Evolutionary conservation across 2,329 filamentous ascomycete species (phyloP), one percentile per base, ranked within the genome.

Genomic region (Colletotrichum sp.): DNA sequence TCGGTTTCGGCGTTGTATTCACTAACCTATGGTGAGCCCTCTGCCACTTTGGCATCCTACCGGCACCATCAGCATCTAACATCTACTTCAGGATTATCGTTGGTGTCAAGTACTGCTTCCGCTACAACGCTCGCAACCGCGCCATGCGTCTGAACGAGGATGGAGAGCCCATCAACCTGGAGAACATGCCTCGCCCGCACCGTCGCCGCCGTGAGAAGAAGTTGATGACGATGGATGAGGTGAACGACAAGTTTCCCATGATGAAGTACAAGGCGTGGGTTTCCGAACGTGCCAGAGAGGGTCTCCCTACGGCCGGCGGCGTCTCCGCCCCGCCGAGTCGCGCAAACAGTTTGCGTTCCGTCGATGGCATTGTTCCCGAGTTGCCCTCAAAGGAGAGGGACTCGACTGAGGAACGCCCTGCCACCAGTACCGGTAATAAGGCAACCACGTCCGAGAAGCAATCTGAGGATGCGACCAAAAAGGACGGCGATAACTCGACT

Each of bases 101-200:
- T 77, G 97, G 97, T 80, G 97, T 99, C 77, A 99, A 99, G 87
- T 99, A 99, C 85, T 99, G 97, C 87, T 99, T 99, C 86, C 92
- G 97, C 80, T 98, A 99, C 85, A 98, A 98, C 85, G 96, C 97
- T 80, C 94, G 97, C 75, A 98, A 98, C 82, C 94, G 97, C 68
- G 93, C 93, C 77, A 87, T 95, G 81, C 93, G 95, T 87, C 91
- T 86, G 87, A 94, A 88, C 78, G 94, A 96, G 80, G 94, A 96
- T 79, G 94, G 94, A 83, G 96, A 98, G 78, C 95, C 94, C 19
- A 98, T 99, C 81, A 96, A 96, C 77, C 88, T 99, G 78, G 91
- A 96, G 74, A 91, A 93, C 73, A 96, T 98, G 91, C 95, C 95
- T 74, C 86, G 95, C 76, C 94, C 95, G 67, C 96, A 97, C 83